phyloP scores from a whole-genome alignment of 1,284 basidiomycete genomes.

The Microbotryum scabiosae region DNA sequence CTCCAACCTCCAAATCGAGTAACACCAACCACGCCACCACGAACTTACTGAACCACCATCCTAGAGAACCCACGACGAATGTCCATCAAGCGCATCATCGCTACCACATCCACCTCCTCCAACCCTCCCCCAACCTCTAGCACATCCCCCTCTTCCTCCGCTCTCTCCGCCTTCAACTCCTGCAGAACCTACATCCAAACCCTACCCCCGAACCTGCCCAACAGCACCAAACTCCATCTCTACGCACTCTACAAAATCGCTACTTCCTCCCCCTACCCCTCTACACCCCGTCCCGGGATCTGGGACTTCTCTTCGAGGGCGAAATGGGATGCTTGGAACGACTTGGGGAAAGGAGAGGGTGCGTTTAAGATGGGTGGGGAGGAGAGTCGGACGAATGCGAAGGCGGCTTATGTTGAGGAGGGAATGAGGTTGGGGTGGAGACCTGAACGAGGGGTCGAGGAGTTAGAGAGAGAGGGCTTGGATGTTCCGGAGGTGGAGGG shows the following conservation, averaged over 20 bases:
- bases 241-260: constrained; percentile 78
- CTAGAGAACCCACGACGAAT: no score
- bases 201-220: no score
- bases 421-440: constrained; percentile 61
- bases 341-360: constrained; percentile 48
- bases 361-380: constrained; percentile 44
- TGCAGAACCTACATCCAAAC: no score
- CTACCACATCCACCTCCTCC: no score
- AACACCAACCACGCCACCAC: no score
- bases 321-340: constrained; percentile 79
- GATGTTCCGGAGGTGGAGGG: constrained; percentile 15
- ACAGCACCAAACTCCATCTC: constrained; percentile 47
- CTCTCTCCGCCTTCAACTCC: no score
- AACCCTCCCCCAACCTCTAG: no score
- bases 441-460: background rate
- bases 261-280: constrained; percentile 53
- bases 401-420: constrained; percentile 57
- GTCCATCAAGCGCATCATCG: no score
- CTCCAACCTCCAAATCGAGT: no score
- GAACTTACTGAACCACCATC: no score
- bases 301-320: constrained; percentile 71
- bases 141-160: no score
- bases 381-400: constrained; percentile 38
- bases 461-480: constrained; percentile 26
- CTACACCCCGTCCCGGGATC: constrained; percentile 59